Evolutionary conservation across 1,284 basidiomycete genomes (phyloP).

Genomic region (Takashimella tepidaria): DNA sequence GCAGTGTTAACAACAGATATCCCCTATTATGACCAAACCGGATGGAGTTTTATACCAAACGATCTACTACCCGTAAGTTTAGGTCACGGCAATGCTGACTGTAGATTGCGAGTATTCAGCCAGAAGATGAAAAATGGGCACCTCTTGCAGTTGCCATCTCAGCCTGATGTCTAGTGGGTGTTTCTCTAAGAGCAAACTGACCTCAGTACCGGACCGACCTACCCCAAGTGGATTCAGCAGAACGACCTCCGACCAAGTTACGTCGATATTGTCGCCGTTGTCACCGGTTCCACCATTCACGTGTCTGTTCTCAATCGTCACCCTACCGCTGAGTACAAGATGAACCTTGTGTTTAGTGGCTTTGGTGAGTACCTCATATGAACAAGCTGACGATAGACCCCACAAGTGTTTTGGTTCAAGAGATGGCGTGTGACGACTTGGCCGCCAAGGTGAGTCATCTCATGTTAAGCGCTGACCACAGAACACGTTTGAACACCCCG

Average conservation of each 20-base stretch:
- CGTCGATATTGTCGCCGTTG: constrained; percentile 28
- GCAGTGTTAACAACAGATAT: constrained; percentile 12
- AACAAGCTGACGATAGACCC: no score
- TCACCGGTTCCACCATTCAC: constrained; percentile 16
- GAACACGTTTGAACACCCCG: constrained; percentile 27
- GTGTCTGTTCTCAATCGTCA: constrained; percentile 32
- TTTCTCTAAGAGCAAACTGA: background rate
- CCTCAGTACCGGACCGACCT: constrained; percentile 24
- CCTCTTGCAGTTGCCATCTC: constrained; percentile 14
- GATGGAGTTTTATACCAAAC: constrained; percentile 26
- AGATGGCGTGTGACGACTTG: constrained; percentile 28
- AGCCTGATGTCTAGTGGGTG: constrained; percentile 15
- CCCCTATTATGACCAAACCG: constrained; percentile 26
- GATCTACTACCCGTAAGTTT: constrained; percentile 22
- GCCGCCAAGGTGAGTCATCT: constrained; percentile 17
- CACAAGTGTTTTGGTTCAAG: constrained; percentile 11
- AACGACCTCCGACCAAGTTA: constrained; percentile 19
- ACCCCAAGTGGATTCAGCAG: constrained; percentile 30
- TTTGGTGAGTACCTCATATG: no score
- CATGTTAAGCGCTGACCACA: background rate
- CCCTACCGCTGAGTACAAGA: constrained; percentile 22
- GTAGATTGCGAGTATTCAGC: constrained; percentile 17
- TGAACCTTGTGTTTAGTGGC: constrained; percentile 11
- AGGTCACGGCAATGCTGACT: background rate
- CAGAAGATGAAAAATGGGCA: constrained; percentile 29